Base-by-base conservation (phyloP, 805 yeast species). In the Wickerhamiella vanderwaltii region DNA sequence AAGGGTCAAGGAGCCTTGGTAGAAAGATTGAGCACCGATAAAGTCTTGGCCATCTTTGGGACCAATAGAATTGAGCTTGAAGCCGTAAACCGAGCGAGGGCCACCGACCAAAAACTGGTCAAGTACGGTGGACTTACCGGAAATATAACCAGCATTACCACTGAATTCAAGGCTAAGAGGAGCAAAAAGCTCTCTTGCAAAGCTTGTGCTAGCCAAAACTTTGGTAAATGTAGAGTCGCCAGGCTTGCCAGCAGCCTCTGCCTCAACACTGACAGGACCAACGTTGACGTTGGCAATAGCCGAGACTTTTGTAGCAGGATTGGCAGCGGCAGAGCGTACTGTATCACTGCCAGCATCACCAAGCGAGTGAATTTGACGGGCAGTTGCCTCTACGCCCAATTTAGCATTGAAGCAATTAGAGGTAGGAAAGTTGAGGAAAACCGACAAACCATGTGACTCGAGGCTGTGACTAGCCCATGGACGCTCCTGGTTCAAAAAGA, bases 81-180 rank as follows among this genome's bases (percentile, higher is more conserved):
- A 81, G 1, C 87, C 84, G 48, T 76, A 66, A 28, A 84, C 72
- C 42, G 74, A 74, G 44, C 73, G 69, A 25, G 73, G 68, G 0
- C 94, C 94, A 15, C 94, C 91, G 36, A 80, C 65, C 54, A 78
- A 81, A 57, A 85, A 87, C 50, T 78, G 72, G 60, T 88, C 97
- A 48, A 77, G 67, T 22, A 78, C 59, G 50, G 79, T 81, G 2
- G 79, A 61, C 42, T 62, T 43, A 46, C 53, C 45, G 30, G 37
- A 46, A 28, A 54, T 35, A 29, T 40, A 46, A n/a, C 58, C 58
- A 5, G 46, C 35, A 5, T 41, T 28, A 23, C 46, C 51, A 6
- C 35, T 15, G 23, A 49, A 31, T 19, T 48, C 44, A 23, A 53
- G 43, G 12, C 47, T 48, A 5, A 56, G 39, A n/a, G 48, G 45